Evolutionary conservation across 1,139 yeast genomes (phyloP), one percentile per base, ranked within the genome.

Genomic region (Saccharomyces hybrid): DNA sequence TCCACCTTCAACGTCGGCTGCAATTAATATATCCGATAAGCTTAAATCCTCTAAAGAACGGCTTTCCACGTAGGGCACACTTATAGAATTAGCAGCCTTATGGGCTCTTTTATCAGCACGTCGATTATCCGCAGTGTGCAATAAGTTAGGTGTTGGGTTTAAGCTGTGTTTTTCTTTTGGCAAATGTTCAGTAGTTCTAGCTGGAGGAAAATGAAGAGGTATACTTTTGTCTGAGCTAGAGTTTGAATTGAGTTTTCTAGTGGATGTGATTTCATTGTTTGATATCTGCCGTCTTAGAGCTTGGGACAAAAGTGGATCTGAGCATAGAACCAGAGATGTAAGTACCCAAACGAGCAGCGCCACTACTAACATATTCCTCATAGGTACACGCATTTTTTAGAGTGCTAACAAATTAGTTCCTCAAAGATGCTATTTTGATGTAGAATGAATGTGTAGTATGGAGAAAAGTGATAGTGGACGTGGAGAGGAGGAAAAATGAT

Each of bases 1-100:
- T 30, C 87, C 84, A 1, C 99, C 99, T 64, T 93, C 97, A 2
- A 91, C 80, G 62, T 93, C 96, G 27, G 95, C 83, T 0, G 88
- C 82, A 16, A 91, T 70, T 2, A 90, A 70, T 27, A 86, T 67
- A 61, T 84, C 82, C 0, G 86, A 77, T 27, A 89, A 50, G 5
- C 59, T 50, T 20, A 66, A 55, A 8, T 61, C 56, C 16, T 61
- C 60, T 13, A 68, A 38, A 5, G 64, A 59, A 49, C 59, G 56
- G n/a, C 56, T 56, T 6, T 56, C 56, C 11, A 54, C 51, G 28
- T 57, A 54, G 2, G 63, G 61, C 47, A 56, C 13, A 23, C 31
- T 46, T 46, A 28, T 42, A 4, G 50, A 49, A 6, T 55, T 56
- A 25, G 58, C 51, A 28, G 46, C 51, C 5, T 52, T 53, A 6